Percentiles rank a stretch among this genome's conserved stretches.
Evolutionary conservation across 169 alveolate genomes (phyloP).

Genomic region (Perkinsus marinus): DNA sequence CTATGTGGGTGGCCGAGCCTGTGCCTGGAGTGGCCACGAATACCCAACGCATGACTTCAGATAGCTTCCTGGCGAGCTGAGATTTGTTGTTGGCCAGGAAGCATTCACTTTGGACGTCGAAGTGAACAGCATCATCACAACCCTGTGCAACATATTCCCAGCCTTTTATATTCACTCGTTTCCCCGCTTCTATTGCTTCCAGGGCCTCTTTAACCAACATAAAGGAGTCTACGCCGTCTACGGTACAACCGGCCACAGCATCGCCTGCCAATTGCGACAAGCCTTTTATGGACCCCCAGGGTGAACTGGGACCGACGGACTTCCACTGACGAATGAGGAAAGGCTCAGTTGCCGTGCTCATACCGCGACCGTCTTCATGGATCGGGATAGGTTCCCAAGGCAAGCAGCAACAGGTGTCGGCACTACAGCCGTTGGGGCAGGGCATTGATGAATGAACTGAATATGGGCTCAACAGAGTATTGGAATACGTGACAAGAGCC

Average conservation of each 20-base stretch:
- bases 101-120: neutral
- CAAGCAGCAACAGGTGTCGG: too few relatives aligned
- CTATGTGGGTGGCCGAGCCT: neutral
- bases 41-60: neutral
- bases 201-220: neutral
- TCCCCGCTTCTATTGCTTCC: neutral
- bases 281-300: neutral
- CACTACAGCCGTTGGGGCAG: too few relatives aligned
- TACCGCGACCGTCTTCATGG: neutral
- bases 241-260: neutral
- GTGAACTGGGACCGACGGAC: neutral
- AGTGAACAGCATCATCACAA: neutral
- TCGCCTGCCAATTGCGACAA: neutral
- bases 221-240: neutral
- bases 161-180: neutral
- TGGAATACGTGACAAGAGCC: too few relatives aligned
- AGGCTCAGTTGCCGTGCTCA: neutral
- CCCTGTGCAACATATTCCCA: neutral
- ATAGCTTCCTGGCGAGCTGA: neutral
- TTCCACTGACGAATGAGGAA: neutral
- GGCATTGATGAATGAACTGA: too few relatives aligned
- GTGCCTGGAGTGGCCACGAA: neutral
- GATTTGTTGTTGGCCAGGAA: neutral
- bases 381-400: neutral
- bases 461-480: too few relatives aligned